These are phyloP conservation scores for Sechiopsis laciniata DNA, from an alignment of 306 rosid species.

Conservation along the genomic window DNA sequence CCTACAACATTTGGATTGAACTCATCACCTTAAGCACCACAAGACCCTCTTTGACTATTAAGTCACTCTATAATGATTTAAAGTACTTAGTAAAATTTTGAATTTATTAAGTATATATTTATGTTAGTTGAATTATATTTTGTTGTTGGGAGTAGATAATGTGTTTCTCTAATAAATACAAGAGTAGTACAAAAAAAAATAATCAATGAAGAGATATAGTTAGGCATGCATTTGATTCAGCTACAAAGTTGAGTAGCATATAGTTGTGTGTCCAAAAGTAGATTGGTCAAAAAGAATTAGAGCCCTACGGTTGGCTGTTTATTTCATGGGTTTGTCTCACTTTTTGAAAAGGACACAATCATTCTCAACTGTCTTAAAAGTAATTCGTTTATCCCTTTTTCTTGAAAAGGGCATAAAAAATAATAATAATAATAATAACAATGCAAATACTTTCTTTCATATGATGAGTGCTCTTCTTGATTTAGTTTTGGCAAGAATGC, in stretches of 20 bases:
- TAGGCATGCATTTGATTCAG: no score
- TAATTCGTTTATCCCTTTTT: slow-evolving; percentile 15
- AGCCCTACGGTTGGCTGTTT: not conserved
- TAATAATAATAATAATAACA: not conserved
- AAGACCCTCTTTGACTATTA: no score
- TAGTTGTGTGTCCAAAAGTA: not conserved
- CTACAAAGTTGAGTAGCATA: not conserved
- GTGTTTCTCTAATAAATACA: no score
- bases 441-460: slow-evolving; percentile 5
- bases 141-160: no score
- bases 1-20: no score
- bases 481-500: not conserved
- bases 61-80: no score
- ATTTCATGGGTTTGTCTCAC: slow-evolving; percentile 14
- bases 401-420: not conserved
- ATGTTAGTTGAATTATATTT: no score
- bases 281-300: slow-evolving; percentile 16
- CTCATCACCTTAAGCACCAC: no score
- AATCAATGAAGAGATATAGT: no score
- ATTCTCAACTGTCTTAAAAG: slow-evolving; percentile 20
- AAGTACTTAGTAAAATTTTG: no score
- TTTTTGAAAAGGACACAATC: slow-evolving; percentile 14
- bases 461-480: slow-evolving; percentile 10
- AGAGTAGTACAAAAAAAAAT: no score
- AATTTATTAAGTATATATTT: no score